Base-by-base conservation (phyloP, 805 yeast species). In the Wickerhamiella parazyma region DNA sequence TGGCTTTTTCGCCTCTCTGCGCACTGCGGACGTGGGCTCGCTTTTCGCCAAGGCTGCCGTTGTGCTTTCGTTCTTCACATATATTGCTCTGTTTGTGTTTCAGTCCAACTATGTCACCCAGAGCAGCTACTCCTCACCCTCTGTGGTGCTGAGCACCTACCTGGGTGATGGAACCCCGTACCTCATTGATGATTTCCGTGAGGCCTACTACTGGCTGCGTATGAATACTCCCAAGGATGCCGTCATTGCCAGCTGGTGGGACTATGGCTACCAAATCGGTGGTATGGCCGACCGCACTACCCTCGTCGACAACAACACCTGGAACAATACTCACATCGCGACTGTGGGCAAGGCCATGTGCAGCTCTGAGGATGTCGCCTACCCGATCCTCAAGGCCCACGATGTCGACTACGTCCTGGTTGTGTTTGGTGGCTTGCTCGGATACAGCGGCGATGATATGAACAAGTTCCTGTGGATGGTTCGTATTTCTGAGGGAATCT, bases 241-340 rank as follows among this genome's bases (percentile, higher is more conserved):
- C 28, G 87, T 83, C 63, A 81, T 91, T 48, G 85, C 93, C 80
- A 80, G 96, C 9, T 91, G 99, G 98, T 91, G 99, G 99, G 98
- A 93, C 69, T 93, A 93, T 59, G 99, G 99, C 44, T 91, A 91
- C 65, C 99, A 91, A 69, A 91, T 91, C 57, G 98, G 98, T 55
- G 99, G 99, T 50, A 91, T 91, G 97, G 98, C 98, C 37, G 98
- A 91, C 65, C 76, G 99, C 59, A 89, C 97, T 51, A 91, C 99
- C 5, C 71, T 91, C 54, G 99, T 93, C 33, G 99, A 91, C 64
- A 91, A 91, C 73, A 91, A 91, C 67, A 91, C 99, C 9, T 91
- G 99, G 98, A 91, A 91, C 63, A 91, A 91, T 69, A 91, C 98
- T 3, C 99, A 91, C 62, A 93, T 91, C 64, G 99, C 98, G 52